Evolutionary conservation across 306 rosid species (phyloP), one percentile per base, ranked within the genome.

Genomic region (Casuarina equisetifolia): DNA sequence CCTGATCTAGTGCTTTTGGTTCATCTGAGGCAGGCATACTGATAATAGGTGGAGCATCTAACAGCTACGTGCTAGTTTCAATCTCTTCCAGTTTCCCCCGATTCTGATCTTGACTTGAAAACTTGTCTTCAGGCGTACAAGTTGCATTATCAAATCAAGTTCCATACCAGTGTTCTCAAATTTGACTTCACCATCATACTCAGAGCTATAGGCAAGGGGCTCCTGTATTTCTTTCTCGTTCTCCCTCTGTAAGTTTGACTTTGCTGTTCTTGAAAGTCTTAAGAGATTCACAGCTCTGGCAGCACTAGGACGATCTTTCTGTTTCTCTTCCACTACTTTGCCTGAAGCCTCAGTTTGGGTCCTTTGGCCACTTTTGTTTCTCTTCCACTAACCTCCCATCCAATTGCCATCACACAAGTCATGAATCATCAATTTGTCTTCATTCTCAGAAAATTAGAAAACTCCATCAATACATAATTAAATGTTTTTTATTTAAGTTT

Each of bases 101-200:
- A 64, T 78, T 69, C 75, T 80, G 91, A 67, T 78, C 78, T 53
- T 74, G 88, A 76, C 32, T 78, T 38, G 86, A 84, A 78, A 78
- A 68, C 75, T 81, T 90, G 72, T 89, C 89, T 80, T 83, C 90
- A 17, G 86, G 78, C 79, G 70, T 71, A 61, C 84, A 58, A 84
- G 84, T 74, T 83, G 85, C 76, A 49, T 82, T 91, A 73, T 92
- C 97, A 72, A 95, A 78, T 95, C 97, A 76, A 95, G 97, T 77
- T 95, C 99, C 99, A 95, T 95, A 76, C 92, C 99, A 59, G 89
- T 88, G 83, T 95, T 92, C 93, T 95, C 97, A 81, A 91, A 88
- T 87, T 91, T 93, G 78, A 95, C 99, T 85, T 95, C 97, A 11
- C 94, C 84, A 84, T 86, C 97, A 84, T 91, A 91, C 84, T 88